Conservation (phyloP, 163 green algal species). For the Chlorella variabilis region DNA sequence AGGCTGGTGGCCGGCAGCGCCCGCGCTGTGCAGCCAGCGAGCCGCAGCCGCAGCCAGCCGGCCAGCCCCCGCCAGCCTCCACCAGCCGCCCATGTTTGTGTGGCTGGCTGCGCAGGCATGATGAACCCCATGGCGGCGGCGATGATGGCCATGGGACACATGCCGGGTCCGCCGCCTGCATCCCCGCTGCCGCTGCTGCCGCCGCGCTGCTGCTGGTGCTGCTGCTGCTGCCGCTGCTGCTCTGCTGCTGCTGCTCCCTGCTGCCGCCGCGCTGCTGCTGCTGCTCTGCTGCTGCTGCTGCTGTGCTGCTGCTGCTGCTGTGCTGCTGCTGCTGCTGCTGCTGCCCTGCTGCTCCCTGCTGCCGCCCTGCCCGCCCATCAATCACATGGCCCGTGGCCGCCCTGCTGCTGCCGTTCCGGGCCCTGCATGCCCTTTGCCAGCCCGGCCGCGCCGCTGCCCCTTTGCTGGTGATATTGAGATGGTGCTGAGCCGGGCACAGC, state of each 20-base stretch:
- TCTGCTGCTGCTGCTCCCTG: neutral
- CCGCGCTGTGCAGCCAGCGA: no score
- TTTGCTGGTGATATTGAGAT: no score
- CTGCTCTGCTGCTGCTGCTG: no score
- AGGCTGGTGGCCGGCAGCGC: neutral
- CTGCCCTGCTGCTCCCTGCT: no score
- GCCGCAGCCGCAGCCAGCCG: no score
- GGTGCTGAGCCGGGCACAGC: neutral
- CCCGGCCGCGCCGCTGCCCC: no score
- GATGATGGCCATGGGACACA: slow-evolving; percentile 41
- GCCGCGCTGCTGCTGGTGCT: neutral
- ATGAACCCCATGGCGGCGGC: slow-evolving; percentile 43
- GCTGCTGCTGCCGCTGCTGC: neutral
- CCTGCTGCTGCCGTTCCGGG: no score
- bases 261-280: no score
- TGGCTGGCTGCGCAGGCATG: slow-evolving; percentile 8
- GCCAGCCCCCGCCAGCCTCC: no score
- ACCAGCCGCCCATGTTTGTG: no score
- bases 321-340: neutral
- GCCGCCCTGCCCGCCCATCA: no score
- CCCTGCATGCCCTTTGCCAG: no score
- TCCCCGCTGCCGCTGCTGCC: neutral
- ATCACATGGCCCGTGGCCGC: neutral
- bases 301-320: neutral
- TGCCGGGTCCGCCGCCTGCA: neutral